Base-by-base conservation (phyloP, 177 flowering plant genomes). In the Vitis hybrid region DNA sequence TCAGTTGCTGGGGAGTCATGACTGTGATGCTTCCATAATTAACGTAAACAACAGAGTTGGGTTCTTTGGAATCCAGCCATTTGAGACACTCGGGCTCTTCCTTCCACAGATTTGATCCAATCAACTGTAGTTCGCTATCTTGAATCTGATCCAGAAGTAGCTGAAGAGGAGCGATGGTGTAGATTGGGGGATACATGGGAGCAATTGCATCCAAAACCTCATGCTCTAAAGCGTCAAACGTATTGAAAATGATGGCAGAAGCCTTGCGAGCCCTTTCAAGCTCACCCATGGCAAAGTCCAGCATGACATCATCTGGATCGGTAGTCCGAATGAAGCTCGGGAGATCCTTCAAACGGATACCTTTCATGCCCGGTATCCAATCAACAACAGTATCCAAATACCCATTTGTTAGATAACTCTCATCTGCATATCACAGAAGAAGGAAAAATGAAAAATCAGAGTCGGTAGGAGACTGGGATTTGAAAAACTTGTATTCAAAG, bases 351-450 rank as follows among this genome's bases (percentile, higher is more conserved):
- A 34, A 34, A 34, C 8, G 45, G 45, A 34, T 34, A 34, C 45
- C 7, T 34, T 34, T 34, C 45, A 34, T 34, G 45, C 72, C 75
- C 2, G 60, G 60, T 19, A 67, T 52, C 75, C 75, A 52, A 4
- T 73, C 76, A 2, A 73, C 7, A 5, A 11, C 11, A 0, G 52
- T 62, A 11, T 73, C 76, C 19, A 73, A 21, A 62, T 54, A 52
- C 4, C 71, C 76, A 68, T 60, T 52, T 12, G 70, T 66, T 11
- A 73, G 7, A 52, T 45, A 18, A 54, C 67, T 61, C 18, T 17
- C 66, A 52, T 66, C 67, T 66, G 71, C 12, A 54, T 2, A 23
- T 23, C 26, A 23, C 26, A 23, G 26, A 23, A 23, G 26, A 23
- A 55, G 15, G 64, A 52, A 11, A 15, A 10, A 55, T 13, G 10